Evolutionary conservation across 73 alveolate genomes (phyloP).

Genomic region (Paramecium pentaurelia): DNA sequence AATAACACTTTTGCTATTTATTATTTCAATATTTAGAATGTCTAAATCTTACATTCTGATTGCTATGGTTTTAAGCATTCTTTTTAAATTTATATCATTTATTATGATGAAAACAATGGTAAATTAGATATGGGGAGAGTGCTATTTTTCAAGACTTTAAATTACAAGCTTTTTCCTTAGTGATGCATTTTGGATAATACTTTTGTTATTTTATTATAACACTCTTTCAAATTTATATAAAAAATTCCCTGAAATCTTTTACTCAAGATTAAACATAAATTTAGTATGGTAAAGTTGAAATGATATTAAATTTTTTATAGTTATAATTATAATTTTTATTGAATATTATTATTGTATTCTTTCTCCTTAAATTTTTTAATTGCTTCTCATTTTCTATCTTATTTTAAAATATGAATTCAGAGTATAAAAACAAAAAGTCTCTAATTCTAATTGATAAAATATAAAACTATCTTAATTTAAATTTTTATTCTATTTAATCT

Average conservation of each 20-base stretch:
- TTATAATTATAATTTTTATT: no score
- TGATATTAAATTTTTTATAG: background rate
- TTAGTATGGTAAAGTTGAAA: background rate
- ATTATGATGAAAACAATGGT: background rate
- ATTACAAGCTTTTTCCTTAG: background rate
- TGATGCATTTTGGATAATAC: background rate
- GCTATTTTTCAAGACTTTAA: background rate
- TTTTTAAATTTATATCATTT: background rate
- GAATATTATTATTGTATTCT: no score
- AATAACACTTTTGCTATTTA: background rate
- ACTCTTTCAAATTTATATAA: background rate
- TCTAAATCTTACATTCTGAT: background rate
- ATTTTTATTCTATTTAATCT: background rate
- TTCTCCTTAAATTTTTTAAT: background rate
- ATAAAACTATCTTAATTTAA: background rate
- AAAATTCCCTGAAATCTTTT: background rate
- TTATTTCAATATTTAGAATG: background rate
- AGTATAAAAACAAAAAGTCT: no score
- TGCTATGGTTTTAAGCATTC: background rate
- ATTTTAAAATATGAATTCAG: no score
- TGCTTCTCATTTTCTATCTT: no score
- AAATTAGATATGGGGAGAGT: background rate
- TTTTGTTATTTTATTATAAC: background rate
- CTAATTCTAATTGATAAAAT: background rate
- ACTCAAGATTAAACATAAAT: background rate